Base-by-base conservation (phyloP, 805 yeast genomes). In the Teunomyces cretensis region DNA sequence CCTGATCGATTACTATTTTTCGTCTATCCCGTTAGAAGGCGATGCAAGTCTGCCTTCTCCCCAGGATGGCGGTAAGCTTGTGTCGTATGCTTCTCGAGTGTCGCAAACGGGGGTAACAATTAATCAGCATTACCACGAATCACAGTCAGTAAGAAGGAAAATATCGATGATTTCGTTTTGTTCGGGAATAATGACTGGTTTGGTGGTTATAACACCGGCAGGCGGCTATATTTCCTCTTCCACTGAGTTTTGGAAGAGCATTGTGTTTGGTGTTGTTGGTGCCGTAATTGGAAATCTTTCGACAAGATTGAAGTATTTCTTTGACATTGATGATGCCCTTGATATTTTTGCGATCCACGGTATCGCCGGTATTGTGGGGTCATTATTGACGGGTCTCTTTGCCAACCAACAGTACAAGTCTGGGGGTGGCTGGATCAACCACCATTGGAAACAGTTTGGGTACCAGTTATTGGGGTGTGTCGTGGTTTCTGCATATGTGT, bases 321-420 rank as follows among this genome's bases (percentile, higher is more conserved):
- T 71, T 36, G 37, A 52, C 2, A 62, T 71, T n/a, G 76, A 72
- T 49, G 76, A 72, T 52, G 70, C 74, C 1, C 62, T 70, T 33
- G 76, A 72, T 50, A 57, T 71, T 3, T 70, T 70, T 53, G 75
- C 76, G 6, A 62, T 72, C 32, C 76, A 72, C 51, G 76, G 75
- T 0, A 56, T 70, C 5, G 65, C 70, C 17, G 76, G 76, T 0
- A 61, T 68, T 24, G 63, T 61, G 2, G 76, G 76, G 0, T 67
- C 73, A 2, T 30, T 72, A 9, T 52, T 72, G 30, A 70, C 73
- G 1, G 76, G 76, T 0, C 59, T 72, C 1, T 68, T 72, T 53
- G 72, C 75, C 13, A 65, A 64, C 32, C 47, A 53, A 9, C 43
- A 50, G 6, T 67, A 66, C 42, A 60, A 53, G 1, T 56, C 74